Base-by-base conservation (phyloP, 495 filamentous ascomycete species). In the Aspergillus wentii region DNA sequence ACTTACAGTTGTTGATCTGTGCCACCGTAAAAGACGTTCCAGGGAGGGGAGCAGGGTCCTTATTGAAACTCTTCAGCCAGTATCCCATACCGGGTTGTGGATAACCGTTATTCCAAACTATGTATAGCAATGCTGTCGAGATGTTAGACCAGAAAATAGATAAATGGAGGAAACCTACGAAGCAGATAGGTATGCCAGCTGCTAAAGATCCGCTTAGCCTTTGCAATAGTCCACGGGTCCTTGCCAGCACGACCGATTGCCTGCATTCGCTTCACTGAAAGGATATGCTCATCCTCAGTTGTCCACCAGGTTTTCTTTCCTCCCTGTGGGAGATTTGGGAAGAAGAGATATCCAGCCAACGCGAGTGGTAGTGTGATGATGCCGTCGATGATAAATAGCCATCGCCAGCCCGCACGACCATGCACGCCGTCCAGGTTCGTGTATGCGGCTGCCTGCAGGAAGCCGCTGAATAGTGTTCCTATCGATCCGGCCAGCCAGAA, bases 391-490 rank as follows among this genome's bases (percentile, higher is more conserved):
- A 68, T 56, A 11, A 47, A 61, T 3, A 56, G 42, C 52, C 52
- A 62, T 40, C 55, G 43, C 66, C 66, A 72, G n/a, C 59, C 66
- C 3, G 51, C 52, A 4, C 51, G 61, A 4, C 74, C 73, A 31
- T 51, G 20, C 0, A 41, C 46, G 0, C 72, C 74, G 29, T 64
- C 65, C 57, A 56, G 64, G 42, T 59, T 61, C 7, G 43, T 48
- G 41, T 74, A 73, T 9, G 69, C 71, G 1, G 69, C 74, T 0
- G 71, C 61, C 54, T 75, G 65, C 1, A 82, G 64, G n/a, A 61
- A 72, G 17, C 75, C 74, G 3, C 68, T 71, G 39, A 77, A 74
- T 49, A 79, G 62, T 8, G 58, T 31, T 39, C 70, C 66, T 11
- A 74, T 54, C 15, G 67, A 54, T 4, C 71, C 57, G 15, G 56